Evolutionary conservation across 345 rosid species (phyloP), one percentile per base, ranked within the genome.

Genomic region (Ricinus communis): DNA sequence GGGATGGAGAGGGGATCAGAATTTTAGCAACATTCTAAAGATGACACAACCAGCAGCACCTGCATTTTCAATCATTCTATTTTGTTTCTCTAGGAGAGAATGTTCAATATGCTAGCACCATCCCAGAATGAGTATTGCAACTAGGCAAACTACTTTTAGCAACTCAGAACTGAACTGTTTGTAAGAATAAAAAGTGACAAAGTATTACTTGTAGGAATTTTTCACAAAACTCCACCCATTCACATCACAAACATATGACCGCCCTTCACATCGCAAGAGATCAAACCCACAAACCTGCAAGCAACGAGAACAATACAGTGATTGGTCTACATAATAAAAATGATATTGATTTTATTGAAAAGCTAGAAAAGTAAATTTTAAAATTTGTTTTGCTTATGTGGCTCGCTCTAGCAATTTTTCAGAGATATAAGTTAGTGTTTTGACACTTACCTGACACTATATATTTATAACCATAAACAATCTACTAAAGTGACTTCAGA

Each of bases 171-270:
- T 33, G 40, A 38, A 60, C 16, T 41, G 45, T 61, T 45, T 27
- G 10, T 25, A 19, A 64, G 22, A 64, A 47, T 65, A 36, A 46
- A 31, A 65, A 28, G 56, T 47, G 45, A 65, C 56, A 25, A 16
- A 70, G 77, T 72, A 84, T 87, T 83, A 95, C 98, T 96, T 93
- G 76, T 96, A 82, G 30, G 99, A 96, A 83, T 96, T 96, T 86
- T 96, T 96, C 81, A 96, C 99, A 78, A 93, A 96, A 86, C 99
- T 96, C 99, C 99, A 96, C 65, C 99, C 99, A 82, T 96, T 96
- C 70, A 96, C 99, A 77, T 96, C 99, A 75, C 98, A 96, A 59
- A 93, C 98, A 74, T 93, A 96, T 28, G 98, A 96, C 30, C 95
- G 86, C 46, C 99, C 99, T 75, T 91, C 99, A 50, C 93, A 88